phyloP scores from a whole-genome alignment of 2,329 filamentous ascomycete genomes.

The Curvularia lunata region DNA sequence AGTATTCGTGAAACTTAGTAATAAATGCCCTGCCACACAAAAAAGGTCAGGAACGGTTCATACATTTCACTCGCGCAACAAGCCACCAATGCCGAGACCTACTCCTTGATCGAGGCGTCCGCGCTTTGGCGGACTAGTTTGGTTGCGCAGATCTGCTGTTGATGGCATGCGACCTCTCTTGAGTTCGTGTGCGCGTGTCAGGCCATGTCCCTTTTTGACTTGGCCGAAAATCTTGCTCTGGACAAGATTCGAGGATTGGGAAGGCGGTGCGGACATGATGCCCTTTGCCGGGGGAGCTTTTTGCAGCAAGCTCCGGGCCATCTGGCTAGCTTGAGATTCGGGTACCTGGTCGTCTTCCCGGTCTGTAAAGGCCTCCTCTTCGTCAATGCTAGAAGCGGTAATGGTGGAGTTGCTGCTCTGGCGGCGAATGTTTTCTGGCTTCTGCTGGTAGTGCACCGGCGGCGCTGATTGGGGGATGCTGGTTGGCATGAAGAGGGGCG shows the following conservation, averaged over 20 bases:
- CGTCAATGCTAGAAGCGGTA: conserved; percentile 50
- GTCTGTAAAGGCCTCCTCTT: conserved; percentile 61
- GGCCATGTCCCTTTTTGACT: conserved; percentile 61
- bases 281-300: conserved; percentile 56
- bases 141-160: conserved; percentile 31
- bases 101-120: conserved; percentile 57
- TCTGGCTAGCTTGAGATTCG: conserved; percentile 78
- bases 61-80: conserved; percentile 37
- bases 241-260: conserved; percentile 49
- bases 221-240: conserved; percentile 69
- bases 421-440: conserved; percentile 52
- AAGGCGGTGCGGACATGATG: conserved; percentile 36
- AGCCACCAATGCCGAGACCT: conserved; percentile 63
- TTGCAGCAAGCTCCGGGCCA: conserved; percentile 76
- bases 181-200: conserved; percentile 37
- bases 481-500: conserved; percentile 42
- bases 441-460: conserved; percentile 43
- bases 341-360: conserved; percentile 70
- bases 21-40: conserved; percentile 18
- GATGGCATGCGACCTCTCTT: conserved; percentile 42
- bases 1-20: conserved; percentile 23
- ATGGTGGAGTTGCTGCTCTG: conserved; percentile 72
- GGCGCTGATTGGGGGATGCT: conserved; percentile 51
- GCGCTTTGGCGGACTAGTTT: conserved; percentile 56
- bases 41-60: conserved; percentile 23